Evolutionary conservation across 371 early-diverging fungal species (phyloP), one percentile per base, ranked within the genome.

Genomic region (Mucor circinelloides): DNA sequence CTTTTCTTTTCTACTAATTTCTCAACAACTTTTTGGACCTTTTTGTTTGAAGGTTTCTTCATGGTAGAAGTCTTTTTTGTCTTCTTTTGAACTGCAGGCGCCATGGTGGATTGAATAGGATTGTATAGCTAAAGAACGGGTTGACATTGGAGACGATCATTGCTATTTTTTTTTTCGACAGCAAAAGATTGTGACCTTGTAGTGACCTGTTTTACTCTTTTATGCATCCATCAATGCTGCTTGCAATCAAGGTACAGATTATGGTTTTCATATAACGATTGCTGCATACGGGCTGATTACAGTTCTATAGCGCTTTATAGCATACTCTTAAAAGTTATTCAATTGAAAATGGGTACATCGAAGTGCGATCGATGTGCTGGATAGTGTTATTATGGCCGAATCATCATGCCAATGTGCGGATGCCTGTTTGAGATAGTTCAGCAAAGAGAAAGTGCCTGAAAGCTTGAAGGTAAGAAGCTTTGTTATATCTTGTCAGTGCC

Each of bases 71-170:
- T 34, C 32, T 62, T 62, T 50, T 62, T 62, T 2, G 50, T 50
- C 32, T 50, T 62, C 62, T 62, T 62, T 50, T 62, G 62, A 31
- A 62, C 46, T 50, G 61, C 61, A 61, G 62, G 62, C 15, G 62
- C 48, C 62, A 62, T 62, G 2, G 31, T 56, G 31, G 15, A 52
- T 13, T 19, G 40, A 40, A 3, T 40, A 40, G 40, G 17, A 40
- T 40, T 40, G 40, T 40, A 40, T 52, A 52, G 23, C 52, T 10
- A 25, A 27, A 25, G 13, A 23, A 27, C 27, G 25, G 21, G 13
- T 52, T 52, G 27, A 27, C 52, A 52, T 52, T 52, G 23, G n/a
- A 21, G 46, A 7, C 19, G 3, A 1, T 50, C 19, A 46, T 52
- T 25, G 10, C 27, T 27, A 27, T 52, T 52, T 52, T 52, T 52